These are phyloP conservation scores for Cucurbita maxima DNA, from an alignment of 306 rosid species.

Conservation along the genomic window DNA sequence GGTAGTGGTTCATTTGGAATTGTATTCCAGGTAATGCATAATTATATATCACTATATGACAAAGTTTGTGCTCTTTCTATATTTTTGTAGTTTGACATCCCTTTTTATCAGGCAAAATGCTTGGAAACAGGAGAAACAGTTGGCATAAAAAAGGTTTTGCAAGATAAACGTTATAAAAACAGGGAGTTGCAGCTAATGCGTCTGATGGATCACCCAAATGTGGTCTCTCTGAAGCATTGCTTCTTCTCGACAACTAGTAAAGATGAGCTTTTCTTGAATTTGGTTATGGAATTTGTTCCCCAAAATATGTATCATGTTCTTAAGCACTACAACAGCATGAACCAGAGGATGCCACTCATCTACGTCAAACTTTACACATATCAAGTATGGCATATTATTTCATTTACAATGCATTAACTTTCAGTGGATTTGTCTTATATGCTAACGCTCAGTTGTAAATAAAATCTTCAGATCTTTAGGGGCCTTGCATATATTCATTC, in stretches of 20 bases:
- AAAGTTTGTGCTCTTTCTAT: not conserved
- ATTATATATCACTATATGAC: not conserved
- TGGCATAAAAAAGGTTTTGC: conserved; percentile 94
- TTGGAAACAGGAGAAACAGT: conserved; percentile 78
- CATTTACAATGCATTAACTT: not conserved
- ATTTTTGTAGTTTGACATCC: conserved; percentile 8
- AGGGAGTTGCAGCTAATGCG: conserved; percentile 94
- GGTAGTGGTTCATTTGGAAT: conserved; percentile 92
- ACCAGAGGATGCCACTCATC: conserved; percentile 86
- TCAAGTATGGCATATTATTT: conserved; percentile 44
- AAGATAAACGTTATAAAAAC: conserved; percentile 78
- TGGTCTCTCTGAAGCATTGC: conserved; percentile 72
- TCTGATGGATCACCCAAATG: conserved; percentile 88
- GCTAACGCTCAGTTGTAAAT: conserved; percentile 9
- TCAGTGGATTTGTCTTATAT: not conserved
- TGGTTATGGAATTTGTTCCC: conserved; percentile 93
- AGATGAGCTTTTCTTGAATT: conserved; percentile 82
- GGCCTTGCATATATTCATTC: conserved; percentile 89
- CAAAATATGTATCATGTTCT: conserved; percentile 78
- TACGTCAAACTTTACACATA: conserved; percentile 83
- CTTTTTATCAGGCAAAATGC: conserved; percentile 56
- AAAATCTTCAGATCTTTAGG: conserved; percentile 58
- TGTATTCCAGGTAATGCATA: conserved; percentile 68
- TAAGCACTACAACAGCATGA: conserved; percentile 63
- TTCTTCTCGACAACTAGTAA: conserved; percentile 80